phyloP scores from a whole-genome alignment of 257 asterid species.

The Nicotiana attenuata region DNA sequence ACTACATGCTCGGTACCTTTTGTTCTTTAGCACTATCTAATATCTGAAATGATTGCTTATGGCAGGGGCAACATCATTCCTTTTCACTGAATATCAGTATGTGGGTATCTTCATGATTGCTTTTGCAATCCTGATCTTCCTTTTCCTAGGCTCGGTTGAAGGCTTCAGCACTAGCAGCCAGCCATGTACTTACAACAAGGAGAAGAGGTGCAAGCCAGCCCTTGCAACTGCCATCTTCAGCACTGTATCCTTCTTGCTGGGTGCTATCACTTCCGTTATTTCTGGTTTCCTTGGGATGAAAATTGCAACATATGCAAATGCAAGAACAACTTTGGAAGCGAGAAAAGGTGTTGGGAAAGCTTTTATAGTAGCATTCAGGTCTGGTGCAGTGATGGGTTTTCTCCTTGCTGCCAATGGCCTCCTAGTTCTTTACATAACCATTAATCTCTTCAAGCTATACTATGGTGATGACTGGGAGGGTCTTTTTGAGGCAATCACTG shows the following conservation, averaged over 20 bases:
- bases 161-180: constrained; percentile 68
- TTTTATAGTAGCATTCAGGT: constrained; percentile 50
- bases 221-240: constrained; percentile 90
- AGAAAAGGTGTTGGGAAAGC: constrained; percentile 82
- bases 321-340: constrained; percentile 88
- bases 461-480: constrained; percentile 97
- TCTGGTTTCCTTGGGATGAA: constrained; percentile 97
- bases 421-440: constrained; percentile 66
- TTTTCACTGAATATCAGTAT: constrained; percentile 67
- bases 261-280: constrained; percentile 74
- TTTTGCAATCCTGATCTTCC: constrained; percentile 82
- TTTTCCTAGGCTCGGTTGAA: constrained; percentile 89
- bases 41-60: constrained; percentile 9
- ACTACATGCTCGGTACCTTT: neutral
- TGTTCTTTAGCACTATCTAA: neutral
- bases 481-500: constrained; percentile 85
- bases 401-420: constrained; percentile 89
- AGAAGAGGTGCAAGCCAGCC: constrained; percentile 56
- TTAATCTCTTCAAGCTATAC: constrained; percentile 78
- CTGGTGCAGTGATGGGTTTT: constrained; percentile 94
- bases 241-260: constrained; percentile 74
- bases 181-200: constrained; percentile 51
- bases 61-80: constrained; percentile 86
- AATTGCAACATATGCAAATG: constrained; percentile 91
- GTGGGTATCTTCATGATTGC: constrained; percentile 87